Base-by-base conservation (phyloP, 169 alveolate genomes). In the Cryptosporidium ryanae region DNA sequence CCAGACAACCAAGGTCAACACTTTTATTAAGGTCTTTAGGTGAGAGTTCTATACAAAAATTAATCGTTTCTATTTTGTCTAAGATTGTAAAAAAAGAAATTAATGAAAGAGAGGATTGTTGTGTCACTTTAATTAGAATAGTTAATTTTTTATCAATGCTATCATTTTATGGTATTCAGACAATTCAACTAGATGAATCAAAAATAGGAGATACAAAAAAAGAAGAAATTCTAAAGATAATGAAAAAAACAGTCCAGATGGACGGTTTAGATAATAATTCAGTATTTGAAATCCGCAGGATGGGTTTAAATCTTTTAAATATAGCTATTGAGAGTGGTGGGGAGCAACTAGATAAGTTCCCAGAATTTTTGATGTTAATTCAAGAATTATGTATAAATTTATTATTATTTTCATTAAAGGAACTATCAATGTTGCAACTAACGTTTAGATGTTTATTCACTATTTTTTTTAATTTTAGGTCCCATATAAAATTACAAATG, bases 241-340 rank as follows among this genome's bases (percentile, higher is more conserved):
- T 76, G 15, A 55, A 59, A 46, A 76, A 61, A 23, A 76, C 64
- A 27, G 46, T 76, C 7, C 71, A 55, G 23, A 59, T 76, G 50
- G 76, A 59, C 5, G 68, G 76, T n/a, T 5, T 25, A 2, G 87
- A 76, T 46, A 59, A 48, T 43, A 23, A 48, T 1, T 57, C 55
- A 6, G 8, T 23, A n/a, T 44, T 55, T 46, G 87, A 76, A 25
- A n/a, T 76, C 15, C 57, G 87, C 38, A 61, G 46, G 38, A 76
- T 76, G 87, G 87, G 87, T 10, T 63, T 76, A 57, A 52, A 25
- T 13, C 64, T 76, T 13, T 21, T 76, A 48, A 76, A 76, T 59
- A 43, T 43, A 15, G 87, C 87, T 10, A 55, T 76, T 59, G 87
- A 76, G 63, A 76, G 76, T 44, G 87, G 87, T 23, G 87, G 87